These are phyloP conservation scores for Aegilops umbellulata DNA, from an alignment of 176 grass and related monocot species.

Conservation along the genomic window DNA sequence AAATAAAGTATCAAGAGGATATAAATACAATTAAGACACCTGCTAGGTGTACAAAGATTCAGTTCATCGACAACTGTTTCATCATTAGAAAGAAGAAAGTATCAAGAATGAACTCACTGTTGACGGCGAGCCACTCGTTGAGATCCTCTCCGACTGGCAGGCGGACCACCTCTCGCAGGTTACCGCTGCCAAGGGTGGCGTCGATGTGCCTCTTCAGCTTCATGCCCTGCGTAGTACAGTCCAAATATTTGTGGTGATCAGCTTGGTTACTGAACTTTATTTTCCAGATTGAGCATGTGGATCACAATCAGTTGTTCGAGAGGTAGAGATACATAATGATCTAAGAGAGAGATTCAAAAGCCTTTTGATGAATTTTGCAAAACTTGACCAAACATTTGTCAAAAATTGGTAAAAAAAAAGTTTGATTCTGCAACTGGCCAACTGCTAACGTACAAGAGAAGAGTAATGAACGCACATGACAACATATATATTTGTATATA, in stretches of 20 bases:
- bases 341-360: no score
- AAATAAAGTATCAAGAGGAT: no score
- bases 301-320: no score
- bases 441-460: no score
- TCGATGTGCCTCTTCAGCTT: slow-evolving; percentile 87
- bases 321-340: no score
- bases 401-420: neutral
- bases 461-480: no score
- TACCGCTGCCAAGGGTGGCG: slow-evolving; percentile 76
- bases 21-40: no score
- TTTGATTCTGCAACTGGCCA: no score
- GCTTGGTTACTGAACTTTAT: neutral
- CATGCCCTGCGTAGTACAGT: slow-evolving; percentile 43
- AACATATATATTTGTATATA: no score
- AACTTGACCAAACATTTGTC: neutral
- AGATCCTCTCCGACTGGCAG: slow-evolving; percentile 79
- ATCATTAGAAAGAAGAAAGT: neutral
- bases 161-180: slow-evolving; percentile 73
- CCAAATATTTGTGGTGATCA: neutral
- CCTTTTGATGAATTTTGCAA: neutral
- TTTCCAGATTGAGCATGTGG: no score
- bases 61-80: neutral
- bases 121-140: slow-evolving; percentile 93
- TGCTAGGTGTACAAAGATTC: neutral
- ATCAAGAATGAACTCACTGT: slow-evolving; percentile 49